phyloP scores from a whole-genome alignment of 495 filamentous ascomycete genomes.

The Xylaria grammica region DNA sequence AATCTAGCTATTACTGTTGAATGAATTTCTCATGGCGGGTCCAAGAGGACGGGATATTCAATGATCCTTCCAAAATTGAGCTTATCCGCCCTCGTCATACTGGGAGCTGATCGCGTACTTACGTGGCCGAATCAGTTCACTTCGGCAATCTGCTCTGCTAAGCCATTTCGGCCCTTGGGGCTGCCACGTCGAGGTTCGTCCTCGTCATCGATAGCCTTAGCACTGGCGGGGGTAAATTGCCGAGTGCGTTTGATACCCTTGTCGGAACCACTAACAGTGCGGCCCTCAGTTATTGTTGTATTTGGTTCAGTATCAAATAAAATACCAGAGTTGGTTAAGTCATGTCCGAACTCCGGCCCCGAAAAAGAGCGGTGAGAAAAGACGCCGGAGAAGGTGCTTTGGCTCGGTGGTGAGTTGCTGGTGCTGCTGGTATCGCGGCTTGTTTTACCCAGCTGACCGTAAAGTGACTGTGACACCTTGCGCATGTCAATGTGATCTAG shows the following conservation, averaged over 20 bases:
- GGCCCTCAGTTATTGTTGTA: slow-evolving; percentile 16
- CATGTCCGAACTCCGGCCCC: slow-evolving; percentile 32
- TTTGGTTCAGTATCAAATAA: slow-evolving; percentile 28
- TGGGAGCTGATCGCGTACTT: background rate
- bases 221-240: slow-evolving; percentile 51
- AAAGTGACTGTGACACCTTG: slow-evolving; percentile 43
- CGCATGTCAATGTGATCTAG: slow-evolving; percentile 35
- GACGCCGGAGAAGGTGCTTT: slow-evolving; percentile 29
- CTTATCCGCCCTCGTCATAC: background rate
- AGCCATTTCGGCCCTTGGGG: slow-evolving; percentile 32
- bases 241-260: slow-evolving; percentile 45
- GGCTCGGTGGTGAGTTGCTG: slow-evolving; percentile 34
- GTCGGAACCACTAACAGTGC: slow-evolving; percentile 23
- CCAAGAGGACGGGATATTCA: slow-evolving; percentile 25
- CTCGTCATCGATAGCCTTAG: slow-evolving; percentile 47
- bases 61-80: slow-evolving; percentile 28
- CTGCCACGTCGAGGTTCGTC: slow-evolving; percentile 43
- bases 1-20: slow-evolving; percentile 16
- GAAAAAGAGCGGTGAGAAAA: slow-evolving; percentile 36
- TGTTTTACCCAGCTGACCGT: slow-evolving; percentile 31
- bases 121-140: slow-evolving; percentile 20
- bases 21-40: slow-evolving; percentile 10
- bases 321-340: slow-evolving; percentile 29
- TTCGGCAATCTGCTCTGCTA: slow-evolving; percentile 26
- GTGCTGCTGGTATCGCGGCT: slow-evolving; percentile 26